Percentiles rank a stretch among this genome's conserved stretches.
Evolutionary conservation across 805 yeast species (phyloP).

Genomic region (Pichia scutulata): DNA sequence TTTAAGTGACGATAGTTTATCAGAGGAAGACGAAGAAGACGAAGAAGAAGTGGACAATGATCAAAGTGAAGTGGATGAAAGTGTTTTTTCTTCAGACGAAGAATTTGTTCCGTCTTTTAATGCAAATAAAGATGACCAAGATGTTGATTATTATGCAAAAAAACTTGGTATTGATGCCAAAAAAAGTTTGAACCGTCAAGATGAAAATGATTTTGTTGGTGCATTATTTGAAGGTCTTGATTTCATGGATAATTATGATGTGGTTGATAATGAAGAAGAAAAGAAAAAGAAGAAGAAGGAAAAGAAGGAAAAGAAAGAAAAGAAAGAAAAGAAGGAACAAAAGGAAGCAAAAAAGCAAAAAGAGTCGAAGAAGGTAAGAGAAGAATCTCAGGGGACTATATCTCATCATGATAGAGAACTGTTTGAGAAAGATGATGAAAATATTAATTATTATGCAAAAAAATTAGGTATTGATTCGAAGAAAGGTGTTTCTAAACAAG

Average conservation of each 20-base stretch:
- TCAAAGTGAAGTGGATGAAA: neutral
- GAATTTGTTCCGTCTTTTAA: slow-evolving; percentile 12
- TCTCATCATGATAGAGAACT: slow-evolving; percentile 42
- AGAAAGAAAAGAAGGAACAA: neutral
- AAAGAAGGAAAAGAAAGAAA: neutral
- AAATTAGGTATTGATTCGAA: slow-evolving; percentile 63
- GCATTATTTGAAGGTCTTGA: slow-evolving; percentile 73
- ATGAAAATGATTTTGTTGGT: slow-evolving; percentile 70
- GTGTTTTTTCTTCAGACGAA: slow-evolving; percentile 10
- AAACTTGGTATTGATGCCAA: slow-evolving; percentile 63
- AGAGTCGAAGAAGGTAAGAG: slow-evolving; percentile 2
- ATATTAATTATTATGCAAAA: slow-evolving; percentile 75
- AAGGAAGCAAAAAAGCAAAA: slow-evolving; percentile 4
- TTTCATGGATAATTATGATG: slow-evolving; percentile 22
- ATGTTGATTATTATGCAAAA: slow-evolving; percentile 75
- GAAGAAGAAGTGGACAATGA: neutral
- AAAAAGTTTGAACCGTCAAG: slow-evolving; percentile 40
- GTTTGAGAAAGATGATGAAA: slow-evolving; percentile 60
- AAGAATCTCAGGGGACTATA: slow-evolving; percentile 9
- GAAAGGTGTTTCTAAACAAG: slow-evolving; percentile 41
- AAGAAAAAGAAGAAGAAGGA: slow-evolving; percentile 7
- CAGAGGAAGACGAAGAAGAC: slow-evolving; percentile 2
- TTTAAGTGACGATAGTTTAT: slow-evolving; percentile 11
- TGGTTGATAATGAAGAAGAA: slow-evolving; percentile 12
- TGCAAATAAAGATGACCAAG: slow-evolving; percentile 51